Base-by-base conservation (phyloP, 1,284 basidiomycete genomes). In the Termitomyces sp. region DNA sequence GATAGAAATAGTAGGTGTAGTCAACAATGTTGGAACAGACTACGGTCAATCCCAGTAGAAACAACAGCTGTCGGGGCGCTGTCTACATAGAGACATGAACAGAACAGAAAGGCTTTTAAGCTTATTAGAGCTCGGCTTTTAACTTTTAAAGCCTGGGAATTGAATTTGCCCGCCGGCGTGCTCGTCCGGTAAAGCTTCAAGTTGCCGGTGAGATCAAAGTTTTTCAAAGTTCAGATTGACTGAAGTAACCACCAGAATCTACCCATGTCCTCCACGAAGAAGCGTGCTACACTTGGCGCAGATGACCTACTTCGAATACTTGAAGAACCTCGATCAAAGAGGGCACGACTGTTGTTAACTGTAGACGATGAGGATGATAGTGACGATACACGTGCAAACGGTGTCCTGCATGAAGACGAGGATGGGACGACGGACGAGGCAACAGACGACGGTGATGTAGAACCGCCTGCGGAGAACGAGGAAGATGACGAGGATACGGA, bases 261-360 rank as follows among this genome's bases (percentile, higher is more conserved):
- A 13, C 7, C 34, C n/a, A 59, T 59, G 58, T 1, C 50, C 17
- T 62, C 62, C 60, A 60, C 53, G 54, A 61, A 43, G 45, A 74
- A 71, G 60, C 66, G 69, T 26, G 65, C 64, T 58, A 54, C 59
- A 2, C 47, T 75, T 31, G 73, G 72, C 41, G 62, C 69, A 5
- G 75, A 76, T 53, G 73, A 75, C 55, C 60, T 73, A 3, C 60
- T 73, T 50, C 67, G 69, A 38, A 63, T 60, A 52, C 69, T 68
- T 53, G 73, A 75, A 53, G 65, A 62, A 36, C 66, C 62, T 17
- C 50, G 57, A 6, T 44, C 54, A 21, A 74, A 76, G 61, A 68
- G 67, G 60, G 44, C 59, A 31, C 68, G 64, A 50, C 53, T 67
- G 26, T 58, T 33, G 26, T 51, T 33, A 40, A 50, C 39, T 13